phyloP scores from a whole-genome alignment of 2,329 filamentous ascomycete genomes.

The Cytospora schulzeri region DNA sequence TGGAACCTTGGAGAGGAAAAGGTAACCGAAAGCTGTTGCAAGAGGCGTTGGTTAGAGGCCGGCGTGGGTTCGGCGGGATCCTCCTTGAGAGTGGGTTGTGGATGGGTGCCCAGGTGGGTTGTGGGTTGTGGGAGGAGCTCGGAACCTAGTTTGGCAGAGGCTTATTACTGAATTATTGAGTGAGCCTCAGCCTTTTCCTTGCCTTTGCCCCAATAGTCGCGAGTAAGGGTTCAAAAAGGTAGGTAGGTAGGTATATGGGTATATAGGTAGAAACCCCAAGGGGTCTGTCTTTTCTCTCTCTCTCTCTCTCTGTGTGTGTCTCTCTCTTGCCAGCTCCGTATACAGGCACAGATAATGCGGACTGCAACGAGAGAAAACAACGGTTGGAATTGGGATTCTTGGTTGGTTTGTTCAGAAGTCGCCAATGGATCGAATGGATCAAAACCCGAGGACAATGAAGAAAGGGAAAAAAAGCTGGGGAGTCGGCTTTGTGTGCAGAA shows the following conservation, averaged over 20 bases:
- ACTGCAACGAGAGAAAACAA: not conserved
- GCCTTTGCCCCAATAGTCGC: not conserved
- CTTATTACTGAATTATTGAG: not conserved
- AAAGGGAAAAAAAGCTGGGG: not conserved
- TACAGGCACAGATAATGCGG: not conserved
- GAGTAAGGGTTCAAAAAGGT: not conserved
- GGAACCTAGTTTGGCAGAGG: not conserved
- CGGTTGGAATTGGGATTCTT: not conserved
- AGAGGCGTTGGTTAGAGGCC: not conserved
- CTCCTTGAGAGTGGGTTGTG: not conserved
- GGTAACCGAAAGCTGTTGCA: not conserved
- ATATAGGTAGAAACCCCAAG: no score
- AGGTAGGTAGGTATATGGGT: not conserved
- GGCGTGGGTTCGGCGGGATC: conserved; percentile 22
- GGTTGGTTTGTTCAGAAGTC: not conserved
- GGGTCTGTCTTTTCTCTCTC: not conserved
- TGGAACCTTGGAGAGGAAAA: not conserved
- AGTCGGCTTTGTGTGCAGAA: conserved; percentile 1
- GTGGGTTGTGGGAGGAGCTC: not conserved
- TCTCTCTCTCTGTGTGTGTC: no score
- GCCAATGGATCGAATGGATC: not conserved
- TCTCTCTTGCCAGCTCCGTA: not conserved
- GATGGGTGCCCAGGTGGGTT: not conserved
- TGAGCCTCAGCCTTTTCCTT: not conserved
- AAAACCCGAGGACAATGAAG: not conserved